phyloP scores from a whole-genome alignment of 768 basidiomycete species.

The Gloeostereum incarnatum region DNA sequence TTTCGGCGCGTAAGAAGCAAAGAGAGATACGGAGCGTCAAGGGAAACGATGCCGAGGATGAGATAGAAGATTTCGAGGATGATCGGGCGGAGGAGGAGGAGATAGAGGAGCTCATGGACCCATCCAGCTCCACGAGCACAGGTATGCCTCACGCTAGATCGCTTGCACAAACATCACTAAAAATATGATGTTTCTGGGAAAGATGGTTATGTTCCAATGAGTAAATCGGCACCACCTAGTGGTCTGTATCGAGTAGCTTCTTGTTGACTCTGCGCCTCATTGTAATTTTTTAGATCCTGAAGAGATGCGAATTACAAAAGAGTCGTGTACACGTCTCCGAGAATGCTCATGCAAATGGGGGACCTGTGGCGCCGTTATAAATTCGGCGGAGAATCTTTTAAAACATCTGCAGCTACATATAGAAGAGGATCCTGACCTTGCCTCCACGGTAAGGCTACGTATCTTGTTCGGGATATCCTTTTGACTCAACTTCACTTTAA shows the following conservation, averaged over 20 bases:
- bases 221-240: neutral
- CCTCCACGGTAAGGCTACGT: neutral
- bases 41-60: no score
- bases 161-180: neutral
- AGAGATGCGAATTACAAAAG: conserved; percentile 33
- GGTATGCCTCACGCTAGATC: neutral
- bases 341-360: conserved; percentile 49
- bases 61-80: no score
- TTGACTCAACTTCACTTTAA: conserved; percentile 22
- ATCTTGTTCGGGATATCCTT: neutral
- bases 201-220: neutral
- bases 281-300: conserved; percentile 22
- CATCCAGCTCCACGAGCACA: neutral
- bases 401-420: conserved; percentile 37
- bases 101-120: no score
- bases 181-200: neutral
- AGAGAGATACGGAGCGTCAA: no score
- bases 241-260: neutral
- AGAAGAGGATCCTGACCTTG: conserved; percentile 12
- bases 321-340: conserved; percentile 39
- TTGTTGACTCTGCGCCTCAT: neutral
- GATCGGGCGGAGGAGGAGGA: no score
- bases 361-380: conserved; percentile 44
- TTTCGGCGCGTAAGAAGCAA: no score
- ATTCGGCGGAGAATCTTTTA: conserved; percentile 39